Base-by-base conservation (phyloP, 1,284 basidiomycete species). In the Cutaneotrichosporon sp. region DNA sequence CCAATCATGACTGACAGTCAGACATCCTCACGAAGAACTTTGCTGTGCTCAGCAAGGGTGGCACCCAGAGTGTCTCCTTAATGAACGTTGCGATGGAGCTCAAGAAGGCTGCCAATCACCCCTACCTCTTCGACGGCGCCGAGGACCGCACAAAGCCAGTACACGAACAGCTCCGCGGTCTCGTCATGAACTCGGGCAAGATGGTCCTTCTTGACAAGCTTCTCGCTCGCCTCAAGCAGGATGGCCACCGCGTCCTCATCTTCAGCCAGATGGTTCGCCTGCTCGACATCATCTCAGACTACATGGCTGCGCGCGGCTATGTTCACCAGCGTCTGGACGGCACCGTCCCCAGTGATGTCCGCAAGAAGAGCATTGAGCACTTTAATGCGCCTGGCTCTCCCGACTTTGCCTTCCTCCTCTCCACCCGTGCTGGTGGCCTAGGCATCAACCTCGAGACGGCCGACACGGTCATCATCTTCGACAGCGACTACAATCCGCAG, bases 221-320 rank as follows among this genome's bases (percentile, higher is more conserved):
- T 20, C 87, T 99, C 22, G 86, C 85, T 29, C 87, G 92, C 56
- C 86, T 99, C 62, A 92, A 91, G 75, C 87, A 87, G 64, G 92
- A 95, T 74, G 92, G 92, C 1, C 95, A 99, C 73, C 91, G 97
- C 56, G 95, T 98, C 51, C 85, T 99, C 67, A 97, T 99, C 76
- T 99, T 99, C 84, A 95, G 92, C 72, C 97, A 99, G 80, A 99
- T 99, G 97, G 95, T 99, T 54, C 89, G 95, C 64, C 92, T 99
- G 87, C 86, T 99, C 43, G 97, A 99, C 80, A 99, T 99, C 77
- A 86, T 99, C 69, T 95, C 91, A 65, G 97, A 99, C 80, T 99
- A 98, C 80, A 94, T 98, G 88, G 82, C 82, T 27, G 82, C 95
- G 49, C 86, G 97, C 49, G 90, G 90, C 38, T 99, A 97, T 75